Evolutionary conservation across 805 yeast species (phyloP).

Genomic region (Kodamaea sagamina): DNA sequence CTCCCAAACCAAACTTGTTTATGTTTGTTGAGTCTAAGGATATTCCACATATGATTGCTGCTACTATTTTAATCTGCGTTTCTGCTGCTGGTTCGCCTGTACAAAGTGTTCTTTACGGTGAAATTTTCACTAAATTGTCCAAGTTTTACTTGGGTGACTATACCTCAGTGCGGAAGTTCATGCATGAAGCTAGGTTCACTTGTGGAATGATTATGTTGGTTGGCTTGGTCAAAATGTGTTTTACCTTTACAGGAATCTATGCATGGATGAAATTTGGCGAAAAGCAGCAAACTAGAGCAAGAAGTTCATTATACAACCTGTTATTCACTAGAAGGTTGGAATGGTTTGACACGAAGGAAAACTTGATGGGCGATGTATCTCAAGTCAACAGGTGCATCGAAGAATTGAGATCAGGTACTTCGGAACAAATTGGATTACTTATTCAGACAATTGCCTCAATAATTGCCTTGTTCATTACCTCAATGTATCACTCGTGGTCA

Average conservation of each 20-base stretch:
- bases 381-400: constrained; percentile 74
- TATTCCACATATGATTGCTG: constrained; percentile 19
- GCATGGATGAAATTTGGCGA: constrained; percentile 76
- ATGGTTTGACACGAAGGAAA: constrained; percentile 65
- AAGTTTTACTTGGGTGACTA: constrained; percentile 33
- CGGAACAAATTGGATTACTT: constrained; percentile 64
- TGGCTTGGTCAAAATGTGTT: constrained; percentile 33
- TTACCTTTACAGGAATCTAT: constrained; percentile 55
- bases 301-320: constrained; percentile 46
- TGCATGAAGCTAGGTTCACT: constrained; percentile 25
- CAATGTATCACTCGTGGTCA: constrained; percentile 82
- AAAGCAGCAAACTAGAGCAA: constrained; percentile 58
- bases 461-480: constrained; percentile 56
- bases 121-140: constrained; percentile 49
- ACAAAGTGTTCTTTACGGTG: constrained; percentile 65
- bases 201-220: constrained; percentile 36
- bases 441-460: constrained; percentile 56
- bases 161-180: constrained; percentile 28
- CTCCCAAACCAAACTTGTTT: constrained; percentile 14
- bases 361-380: constrained; percentile 62
- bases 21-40: constrained; percentile 29
- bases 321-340: constrained; percentile 48
- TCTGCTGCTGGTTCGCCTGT: constrained; percentile 63
- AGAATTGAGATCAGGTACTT: constrained; percentile 65
- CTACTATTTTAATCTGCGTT: constrained; percentile 41